Percentiles rank a stretch among this genome's conserved stretches.
phyloP scores from a whole-genome alignment of 805 yeast species.

The Metschnikowia bowlesiae region DNA sequence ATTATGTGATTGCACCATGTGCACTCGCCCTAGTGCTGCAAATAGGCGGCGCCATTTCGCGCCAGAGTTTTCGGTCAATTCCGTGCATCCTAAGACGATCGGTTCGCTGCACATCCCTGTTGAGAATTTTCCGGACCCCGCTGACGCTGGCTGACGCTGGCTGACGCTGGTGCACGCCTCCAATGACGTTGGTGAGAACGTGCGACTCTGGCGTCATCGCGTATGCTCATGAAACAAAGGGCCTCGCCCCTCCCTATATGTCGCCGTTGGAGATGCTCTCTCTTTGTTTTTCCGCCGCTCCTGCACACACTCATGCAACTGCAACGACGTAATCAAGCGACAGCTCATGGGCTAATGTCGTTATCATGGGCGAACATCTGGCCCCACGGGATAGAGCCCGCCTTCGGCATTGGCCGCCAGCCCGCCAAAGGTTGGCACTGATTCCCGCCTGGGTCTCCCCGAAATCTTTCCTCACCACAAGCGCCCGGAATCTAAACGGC shows the following conservation, averaged over 20 bases:
- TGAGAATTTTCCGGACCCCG: too few species aligned
- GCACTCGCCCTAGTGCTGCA: not conserved
- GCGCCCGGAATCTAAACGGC: not conserved
- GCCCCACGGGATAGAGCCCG: too few species aligned
- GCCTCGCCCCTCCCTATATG: not conserved
- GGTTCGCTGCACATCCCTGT: not conserved
- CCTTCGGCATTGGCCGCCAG: too few species aligned
- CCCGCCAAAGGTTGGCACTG: too few species aligned
- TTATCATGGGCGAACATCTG: not conserved
- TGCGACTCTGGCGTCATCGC: not conserved
- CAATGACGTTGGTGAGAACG: not conserved
- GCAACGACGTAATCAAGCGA: slow-evolving; percentile 16
- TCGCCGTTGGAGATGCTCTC: not conserved
- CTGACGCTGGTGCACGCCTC: too few species aligned
- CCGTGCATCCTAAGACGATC: not conserved
- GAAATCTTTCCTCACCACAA: too few species aligned
- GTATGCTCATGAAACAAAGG: not conserved
- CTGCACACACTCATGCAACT: slow-evolving; percentile 12
- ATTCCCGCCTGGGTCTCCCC: too few species aligned
- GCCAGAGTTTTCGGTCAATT: not conserved
- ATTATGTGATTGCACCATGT: not conserved
- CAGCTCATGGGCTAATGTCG: not conserved
- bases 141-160: not conserved
- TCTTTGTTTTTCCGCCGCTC: not conserved
- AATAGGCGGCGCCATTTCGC: not conserved